These are phyloP conservation scores for Rhizopogon rudus DNA, from an alignment of 768 basidiomycete genomes.

Conservation along the genomic window DNA sequence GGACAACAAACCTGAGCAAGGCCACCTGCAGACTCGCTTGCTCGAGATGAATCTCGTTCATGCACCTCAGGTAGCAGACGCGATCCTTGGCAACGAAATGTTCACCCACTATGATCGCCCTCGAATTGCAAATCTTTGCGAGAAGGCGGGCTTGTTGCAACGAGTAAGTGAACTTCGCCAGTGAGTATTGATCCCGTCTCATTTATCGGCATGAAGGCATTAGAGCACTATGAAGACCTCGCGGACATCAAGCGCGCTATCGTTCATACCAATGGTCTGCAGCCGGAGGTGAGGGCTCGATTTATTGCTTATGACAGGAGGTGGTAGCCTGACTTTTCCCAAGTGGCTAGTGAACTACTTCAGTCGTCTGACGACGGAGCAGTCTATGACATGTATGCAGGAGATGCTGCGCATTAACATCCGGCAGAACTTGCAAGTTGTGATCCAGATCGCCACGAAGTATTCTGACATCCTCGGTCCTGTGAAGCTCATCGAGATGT, in stretches of 20 bases:
- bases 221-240: conserved; percentile 97
- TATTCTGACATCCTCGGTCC: conserved; percentile 98
- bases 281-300: conserved; percentile 61
- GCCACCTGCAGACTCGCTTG: conserved; percentile 89
- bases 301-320: conserved; percentile 3
- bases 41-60: conserved; percentile 97
- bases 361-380: conserved; percentile 93
- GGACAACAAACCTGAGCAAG: conserved; percentile 98
- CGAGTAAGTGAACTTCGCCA: conserved; percentile 46
- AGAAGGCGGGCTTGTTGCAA: conserved; percentile 95
- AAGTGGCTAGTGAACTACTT: conserved; percentile 98
- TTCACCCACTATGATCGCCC: conserved; percentile 96
- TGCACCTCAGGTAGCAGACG: conserved; percentile 98
- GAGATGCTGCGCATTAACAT: conserved; percentile 98
- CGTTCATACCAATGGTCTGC: conserved; percentile 83
- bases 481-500: conserved; percentile 97
- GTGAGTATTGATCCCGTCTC: neutral
- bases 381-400: conserved; percentile 92
- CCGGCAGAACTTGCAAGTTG: conserved; percentile 94
- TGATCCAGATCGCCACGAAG: conserved; percentile 96
- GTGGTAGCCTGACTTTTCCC: neutral
- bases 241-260: conserved; percentile 99
- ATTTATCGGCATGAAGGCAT: conserved; percentile 54
- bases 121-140: conserved; percentile 94
- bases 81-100: conserved; percentile 98